Evolutionary conservation across 2,329 filamentous ascomycete genomes (phyloP).

Genomic region (Aspergillus versicolor): DNA sequence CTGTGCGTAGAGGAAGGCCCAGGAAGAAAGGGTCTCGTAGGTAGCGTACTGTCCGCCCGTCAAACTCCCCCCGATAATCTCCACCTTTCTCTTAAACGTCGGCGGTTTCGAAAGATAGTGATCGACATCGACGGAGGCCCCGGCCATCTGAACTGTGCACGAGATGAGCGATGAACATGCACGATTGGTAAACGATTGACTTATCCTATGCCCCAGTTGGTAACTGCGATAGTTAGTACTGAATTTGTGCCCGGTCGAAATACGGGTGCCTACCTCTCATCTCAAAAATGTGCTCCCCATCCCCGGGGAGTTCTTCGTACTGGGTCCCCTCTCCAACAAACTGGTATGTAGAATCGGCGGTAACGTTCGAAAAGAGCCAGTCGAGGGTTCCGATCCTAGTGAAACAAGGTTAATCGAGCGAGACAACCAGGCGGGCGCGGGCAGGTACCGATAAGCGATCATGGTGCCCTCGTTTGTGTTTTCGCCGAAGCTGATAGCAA

Average conservation of each 20-base stretch:
- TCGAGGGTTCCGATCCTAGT: conserved; percentile 57
- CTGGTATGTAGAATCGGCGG: conserved; percentile 55
- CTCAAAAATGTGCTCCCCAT: conserved; percentile 52
- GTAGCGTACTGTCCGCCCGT: conserved; percentile 58
- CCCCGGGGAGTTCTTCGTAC: conserved; percentile 39
- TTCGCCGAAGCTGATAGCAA: conserved; percentile 56
- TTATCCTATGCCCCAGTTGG: conserved; percentile 60
- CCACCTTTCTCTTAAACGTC: conserved; percentile 37
- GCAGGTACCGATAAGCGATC: conserved; percentile 49
- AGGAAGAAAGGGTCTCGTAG: conserved; percentile 59
- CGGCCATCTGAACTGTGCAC: conserved; percentile 52
- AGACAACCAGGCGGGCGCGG: not conserved
- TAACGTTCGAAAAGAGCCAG: conserved; percentile 63
- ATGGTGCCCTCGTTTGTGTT: conserved; percentile 52
- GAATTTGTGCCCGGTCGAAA: not conserved
- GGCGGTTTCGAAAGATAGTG: conserved; percentile 48
- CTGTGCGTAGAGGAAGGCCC: conserved; percentile 55
- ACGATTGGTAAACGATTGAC: conserved; percentile 11
- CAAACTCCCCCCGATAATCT: conserved; percentile 52
- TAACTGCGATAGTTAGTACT: conserved; percentile 38
- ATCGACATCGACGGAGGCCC: conserved; percentile 50
- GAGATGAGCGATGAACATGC: conserved; percentile 15
- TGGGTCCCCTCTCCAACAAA: conserved; percentile 52
- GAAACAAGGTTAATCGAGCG: not conserved
- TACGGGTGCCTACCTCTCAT: conserved; percentile 38